Evolutionary conservation across 805 yeast genomes (phyloP).

Genomic region (Scheffersomyces coipomensis): DNA sequence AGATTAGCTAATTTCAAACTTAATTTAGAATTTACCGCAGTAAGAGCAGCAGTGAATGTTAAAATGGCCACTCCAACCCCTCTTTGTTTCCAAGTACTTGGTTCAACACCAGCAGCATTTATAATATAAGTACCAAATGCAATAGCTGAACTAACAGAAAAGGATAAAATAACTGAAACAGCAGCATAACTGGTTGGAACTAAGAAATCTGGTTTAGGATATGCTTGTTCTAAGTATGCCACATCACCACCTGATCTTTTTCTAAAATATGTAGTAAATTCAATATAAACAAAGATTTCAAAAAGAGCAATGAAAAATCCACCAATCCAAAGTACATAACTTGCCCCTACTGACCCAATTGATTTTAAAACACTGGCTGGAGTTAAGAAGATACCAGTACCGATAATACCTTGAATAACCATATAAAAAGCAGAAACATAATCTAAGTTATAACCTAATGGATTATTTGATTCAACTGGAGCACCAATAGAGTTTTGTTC

Average conservation of each 20-base stretch:
- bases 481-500: slow-evolving; percentile 29
- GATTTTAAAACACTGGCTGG: slow-evolving; percentile 48
- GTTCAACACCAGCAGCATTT: slow-evolving; percentile 29
- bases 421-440: slow-evolving; percentile 57
- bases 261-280: slow-evolving; percentile 34
- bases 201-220: slow-evolving; percentile 30
- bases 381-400: slow-evolving; percentile 42
- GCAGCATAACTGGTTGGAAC: slow-evolving; percentile 45
- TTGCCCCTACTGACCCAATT: slow-evolving; percentile 43
- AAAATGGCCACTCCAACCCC: slow-evolving; percentile 34
- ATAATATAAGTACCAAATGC: slow-evolving; percentile 64
- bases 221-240: slow-evolving; percentile 36
- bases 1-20: slow-evolving; percentile 28
- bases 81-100: slow-evolving; percentile 33
- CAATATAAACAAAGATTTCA: slow-evolving; percentile 40
- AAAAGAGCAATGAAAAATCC: slow-evolving; percentile 35
- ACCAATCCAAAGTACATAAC: slow-evolving; percentile 40
- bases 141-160: slow-evolving; percentile 64
- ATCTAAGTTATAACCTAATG: slow-evolving; percentile 45
- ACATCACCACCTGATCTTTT: slow-evolving; percentile 36
- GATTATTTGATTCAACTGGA: slow-evolving; percentile 39
- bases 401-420: slow-evolving; percentile 58
- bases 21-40: slow-evolving; percentile 23
- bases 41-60: slow-evolving; percentile 17
- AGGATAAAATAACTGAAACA: slow-evolving; percentile 51